Evolutionary conservation across 345 rosid species (phyloP), one percentile per base, ranked within the genome.

Genomic region (Laguncularia racemosa): DNA sequence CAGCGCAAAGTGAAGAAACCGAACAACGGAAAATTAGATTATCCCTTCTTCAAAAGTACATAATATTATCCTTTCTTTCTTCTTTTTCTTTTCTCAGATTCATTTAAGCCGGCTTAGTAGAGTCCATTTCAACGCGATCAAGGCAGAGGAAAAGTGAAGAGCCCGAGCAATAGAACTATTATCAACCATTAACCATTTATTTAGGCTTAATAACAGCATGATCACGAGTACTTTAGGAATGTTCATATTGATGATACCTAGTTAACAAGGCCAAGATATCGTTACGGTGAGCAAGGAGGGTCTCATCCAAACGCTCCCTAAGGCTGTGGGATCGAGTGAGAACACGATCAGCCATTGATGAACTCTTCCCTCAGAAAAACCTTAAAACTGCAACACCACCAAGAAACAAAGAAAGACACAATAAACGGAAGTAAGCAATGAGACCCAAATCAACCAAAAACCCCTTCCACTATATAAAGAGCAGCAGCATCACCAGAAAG

Each of bases 291-390:
- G 76, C 66, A 55, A 69, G 56, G 15, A 91, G 89, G n/a, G 91
- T 83, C 48, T 78, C 84, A 19, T 82, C 88, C 69, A 91, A 61
- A 59, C 89, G 97, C 62, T 85, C 89, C 46, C 92, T 79, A 47
- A 85, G 77, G 72, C 89, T 83, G 60, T 79, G 84, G 19, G 73
- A 81, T 44, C 86, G 83, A 53, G 92, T 84, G 43, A 84, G 52
- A 16, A 68, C 69, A 54, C 77, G 75, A 15, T 77, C 81, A 1
- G 76, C 73, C 87, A 82, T 84, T 60, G 76, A 70, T 69, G 46
- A 46, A 52, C 21, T 13, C 4, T 48, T 45, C 17, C 54, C 17
- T 15, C 21, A 53, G n/a, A 21, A 14, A 21, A 53, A 21, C 56
- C 56, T 51, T 51, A 21, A 20, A 50, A 50, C 53, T 50, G 19